A percentile compares a stretch with the other conserved stretches of the same genome.
Evolutionary conservation across 1,284 basidiomycete genomes (phyloP).

Genomic region (Cryptococcus sp.): DNA sequence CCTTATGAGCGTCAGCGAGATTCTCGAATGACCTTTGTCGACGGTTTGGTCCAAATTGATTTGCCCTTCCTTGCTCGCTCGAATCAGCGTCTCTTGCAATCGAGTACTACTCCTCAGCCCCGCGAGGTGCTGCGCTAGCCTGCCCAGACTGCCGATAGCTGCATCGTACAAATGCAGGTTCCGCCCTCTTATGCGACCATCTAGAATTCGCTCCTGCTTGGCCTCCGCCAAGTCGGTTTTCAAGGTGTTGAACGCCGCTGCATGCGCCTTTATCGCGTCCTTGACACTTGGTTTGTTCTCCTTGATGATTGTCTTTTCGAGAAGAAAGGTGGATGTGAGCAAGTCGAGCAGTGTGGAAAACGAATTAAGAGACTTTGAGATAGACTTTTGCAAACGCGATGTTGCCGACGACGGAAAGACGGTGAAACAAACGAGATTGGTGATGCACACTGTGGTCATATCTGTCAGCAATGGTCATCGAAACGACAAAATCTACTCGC

Average conservation of each 20-base stretch:
- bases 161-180: conserved; percentile 72
- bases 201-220: conserved; percentile 72
- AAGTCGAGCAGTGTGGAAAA: conserved; percentile 80
- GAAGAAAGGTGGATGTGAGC: conserved; percentile 77
- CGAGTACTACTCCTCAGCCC: conserved; percentile 79
- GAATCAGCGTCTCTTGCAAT: conserved; percentile 76
- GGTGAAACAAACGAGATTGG: conserved; percentile 78
- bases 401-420: conserved; percentile 86
- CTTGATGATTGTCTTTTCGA: conserved; percentile 58
- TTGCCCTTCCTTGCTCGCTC: conserved; percentile 63
- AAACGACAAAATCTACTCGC: conserved; percentile 20
- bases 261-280: conserved; percentile 75
- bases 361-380: conserved; percentile 80
- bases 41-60: conserved; percentile 48
- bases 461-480: no score
- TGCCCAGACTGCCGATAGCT: conserved; percentile 76
- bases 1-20: neutral
- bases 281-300: conserved; percentile 56
- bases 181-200: conserved; percentile 54
- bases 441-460: conserved; percentile 58
- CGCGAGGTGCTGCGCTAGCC: conserved; percentile 86
- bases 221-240: conserved; percentile 82
- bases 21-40: no score
- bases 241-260: conserved; percentile 80
- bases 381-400: conserved; percentile 72